Evolutionary conservation across 1,284 basidiomycete species (phyloP), one percentile per base, ranked within the genome.

Genomic region (Laetiporus sulphureus): DNA sequence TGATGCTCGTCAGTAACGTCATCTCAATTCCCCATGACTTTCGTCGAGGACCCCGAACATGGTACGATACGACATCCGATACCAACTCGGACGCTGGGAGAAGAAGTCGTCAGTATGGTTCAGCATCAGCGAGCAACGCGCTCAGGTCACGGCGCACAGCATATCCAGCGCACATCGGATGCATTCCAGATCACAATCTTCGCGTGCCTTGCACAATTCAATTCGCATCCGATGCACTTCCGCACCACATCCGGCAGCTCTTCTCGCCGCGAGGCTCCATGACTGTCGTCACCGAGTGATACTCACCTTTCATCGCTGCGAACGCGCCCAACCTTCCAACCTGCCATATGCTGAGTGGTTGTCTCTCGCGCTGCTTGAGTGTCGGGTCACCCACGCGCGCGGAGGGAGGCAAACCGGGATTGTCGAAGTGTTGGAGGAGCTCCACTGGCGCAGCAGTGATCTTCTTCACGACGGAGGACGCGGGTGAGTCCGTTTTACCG

Each of bases 1-100:
- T 88, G 51, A 96, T 71, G 43, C 80, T 80, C 6, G 84, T 85
- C 15, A 91, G 71, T 18, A 91, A 69, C 1, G 88, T 90, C 87
- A 91, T 90, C 59, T 91, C 84, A 38, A 94, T 78, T 0, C 89
- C 88, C 91, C 91, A 94, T 3, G 84, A 83, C 59, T 85, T 84
- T 56, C 79, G 82, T 29, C 83, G 77, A 1, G 91, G 91, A 2
- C 91, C 91, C 71, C 77, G 84, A 32, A 91, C 63, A 50, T 80
- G 76, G 57, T 92, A 80, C 6, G 73, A 70, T 24, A 89, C 61
- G 20, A 91, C 71, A 42, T 88, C 89, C 18, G 68, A 63, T 4
- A 78, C 75, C 7, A 91, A 58, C 34, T 82, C 77, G 24, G 78
- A 80, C 20, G 79, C 88, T 91, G 36, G n/a, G n/a, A n/a, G n/a